These are phyloP conservation scores for Boletus bicolor DNA, from an alignment of 768 basidiomycete genomes.

Conservation along the genomic window DNA sequence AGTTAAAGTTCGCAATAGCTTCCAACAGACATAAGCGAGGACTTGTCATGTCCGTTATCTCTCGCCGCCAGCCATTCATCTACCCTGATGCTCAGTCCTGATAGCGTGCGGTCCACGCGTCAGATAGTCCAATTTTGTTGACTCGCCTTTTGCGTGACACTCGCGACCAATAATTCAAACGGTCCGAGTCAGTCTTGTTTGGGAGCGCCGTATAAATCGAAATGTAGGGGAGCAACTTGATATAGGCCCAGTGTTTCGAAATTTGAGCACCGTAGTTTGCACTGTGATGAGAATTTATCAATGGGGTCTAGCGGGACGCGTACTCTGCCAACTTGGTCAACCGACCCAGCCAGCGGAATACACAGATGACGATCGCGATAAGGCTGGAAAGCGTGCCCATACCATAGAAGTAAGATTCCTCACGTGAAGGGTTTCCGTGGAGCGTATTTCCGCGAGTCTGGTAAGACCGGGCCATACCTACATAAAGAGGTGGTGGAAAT, in stretches of 20 bases:
- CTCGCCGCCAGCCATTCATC: not conserved
- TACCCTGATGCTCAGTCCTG: not conserved
- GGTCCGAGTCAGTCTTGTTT: not conserved
- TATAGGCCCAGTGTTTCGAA: not conserved
- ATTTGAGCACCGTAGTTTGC: not conserved
- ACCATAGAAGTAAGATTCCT: not conserved
- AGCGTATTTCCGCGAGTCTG: not conserved
- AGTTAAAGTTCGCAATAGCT: not conserved
- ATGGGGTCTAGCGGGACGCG: conserved; percentile 1
- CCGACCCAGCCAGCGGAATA: not conserved
- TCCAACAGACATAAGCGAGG: conserved; percentile 7
- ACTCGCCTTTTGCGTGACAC: not conserved
- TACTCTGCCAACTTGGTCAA: not conserved
- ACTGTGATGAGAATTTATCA: not conserved
- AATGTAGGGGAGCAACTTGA: not conserved
- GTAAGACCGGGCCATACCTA: not conserved
- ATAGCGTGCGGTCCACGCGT: not conserved
- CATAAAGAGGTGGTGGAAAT: not conserved
- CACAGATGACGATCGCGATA: conserved; percentile 3
- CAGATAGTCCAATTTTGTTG: not conserved
- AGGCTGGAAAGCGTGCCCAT: conserved; percentile 3
- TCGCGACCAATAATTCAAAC: not conserved
- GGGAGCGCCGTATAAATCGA: not conserved
- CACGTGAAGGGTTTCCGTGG: not conserved
- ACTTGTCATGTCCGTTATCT: not conserved